Percentiles rank a stretch among this genome's conserved stretches.
Conservation (phyloP, 768 basidiomycete species). For the Lactarius trivialis region DNA sequence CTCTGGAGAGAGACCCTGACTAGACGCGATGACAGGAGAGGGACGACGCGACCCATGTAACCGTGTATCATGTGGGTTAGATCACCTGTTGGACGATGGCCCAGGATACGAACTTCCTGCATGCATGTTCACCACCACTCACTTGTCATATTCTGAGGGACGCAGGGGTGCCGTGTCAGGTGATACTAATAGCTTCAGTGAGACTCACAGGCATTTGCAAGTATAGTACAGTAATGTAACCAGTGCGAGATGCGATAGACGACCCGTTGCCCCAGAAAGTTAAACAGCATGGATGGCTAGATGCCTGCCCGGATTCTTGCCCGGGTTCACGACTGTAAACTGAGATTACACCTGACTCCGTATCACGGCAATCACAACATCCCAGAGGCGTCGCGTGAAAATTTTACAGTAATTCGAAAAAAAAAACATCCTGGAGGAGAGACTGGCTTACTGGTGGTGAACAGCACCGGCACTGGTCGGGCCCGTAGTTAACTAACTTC, state of each 20-base stretch:
- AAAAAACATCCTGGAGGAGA: too few species aligned
- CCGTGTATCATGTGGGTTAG: not conserved
- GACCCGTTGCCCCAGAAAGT: not conserved
- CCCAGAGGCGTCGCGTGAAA: too few species aligned
- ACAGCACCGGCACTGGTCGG: too few species aligned
- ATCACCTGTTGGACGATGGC: not conserved
- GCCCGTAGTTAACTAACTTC: too few species aligned
- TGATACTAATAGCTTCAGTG: not conserved
- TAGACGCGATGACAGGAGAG: not conserved
- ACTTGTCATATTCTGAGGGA: not conserved
- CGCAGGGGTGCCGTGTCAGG: not conserved
- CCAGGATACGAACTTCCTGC: not conserved
- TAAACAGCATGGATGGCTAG: not conserved
- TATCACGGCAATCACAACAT: too few species aligned
- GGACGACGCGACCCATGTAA: not conserved
- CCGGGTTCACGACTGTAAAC: not conserved
- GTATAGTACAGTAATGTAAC: not conserved
- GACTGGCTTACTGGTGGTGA: too few species aligned
- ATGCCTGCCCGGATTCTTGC: not conserved
- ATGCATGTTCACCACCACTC: not conserved
- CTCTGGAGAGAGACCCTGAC: not conserved
- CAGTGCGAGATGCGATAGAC: not conserved
- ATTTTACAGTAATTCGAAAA: too few species aligned
- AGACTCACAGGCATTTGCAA: not conserved
- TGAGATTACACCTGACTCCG: not conserved